Evolutionary conservation across 805 yeast species (phyloP).

Genomic region (Metschnikowia cerradonensis): DNA sequence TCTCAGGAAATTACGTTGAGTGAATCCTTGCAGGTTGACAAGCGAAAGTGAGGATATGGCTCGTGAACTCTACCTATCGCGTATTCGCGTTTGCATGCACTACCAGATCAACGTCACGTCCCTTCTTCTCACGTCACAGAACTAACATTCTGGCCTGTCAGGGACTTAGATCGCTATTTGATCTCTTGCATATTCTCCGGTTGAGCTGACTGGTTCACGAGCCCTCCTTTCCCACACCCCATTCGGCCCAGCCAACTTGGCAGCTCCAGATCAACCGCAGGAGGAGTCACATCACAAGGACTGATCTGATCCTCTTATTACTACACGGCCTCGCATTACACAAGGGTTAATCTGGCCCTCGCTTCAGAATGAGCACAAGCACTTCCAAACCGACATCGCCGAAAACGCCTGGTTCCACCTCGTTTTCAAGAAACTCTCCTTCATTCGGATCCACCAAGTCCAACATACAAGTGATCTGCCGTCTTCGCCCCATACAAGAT

Average conservation of each 20-base stretch:
- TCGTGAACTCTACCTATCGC: neutral
- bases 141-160: neutral
- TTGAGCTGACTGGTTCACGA: neutral
- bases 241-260: neutral
- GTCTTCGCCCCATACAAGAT: conserved; percentile 59
- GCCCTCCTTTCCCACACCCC: neutral
- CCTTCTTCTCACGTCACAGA: neutral
- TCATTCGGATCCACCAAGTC: conserved; percentile 6
- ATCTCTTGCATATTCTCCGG: neutral
- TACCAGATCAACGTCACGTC: neutral
- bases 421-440: neutral
- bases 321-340: neutral
- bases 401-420: neutral
- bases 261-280: neutral
- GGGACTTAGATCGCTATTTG: neutral
- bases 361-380: neutral
- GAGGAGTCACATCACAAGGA: neutral
- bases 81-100: conserved; percentile 1
- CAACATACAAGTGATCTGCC: conserved; percentile 63
- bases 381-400: conserved; percentile 6
- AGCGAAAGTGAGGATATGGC: too few species aligned
- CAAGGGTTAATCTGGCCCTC: neutral
- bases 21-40: neutral
- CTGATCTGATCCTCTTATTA: neutral
- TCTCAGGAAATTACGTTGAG: too few species aligned